These are phyloP conservation scores for Lactarius sp. DNA, from an alignment of 768 basidiomycete genomes.

Conservation along the genomic window DNA sequence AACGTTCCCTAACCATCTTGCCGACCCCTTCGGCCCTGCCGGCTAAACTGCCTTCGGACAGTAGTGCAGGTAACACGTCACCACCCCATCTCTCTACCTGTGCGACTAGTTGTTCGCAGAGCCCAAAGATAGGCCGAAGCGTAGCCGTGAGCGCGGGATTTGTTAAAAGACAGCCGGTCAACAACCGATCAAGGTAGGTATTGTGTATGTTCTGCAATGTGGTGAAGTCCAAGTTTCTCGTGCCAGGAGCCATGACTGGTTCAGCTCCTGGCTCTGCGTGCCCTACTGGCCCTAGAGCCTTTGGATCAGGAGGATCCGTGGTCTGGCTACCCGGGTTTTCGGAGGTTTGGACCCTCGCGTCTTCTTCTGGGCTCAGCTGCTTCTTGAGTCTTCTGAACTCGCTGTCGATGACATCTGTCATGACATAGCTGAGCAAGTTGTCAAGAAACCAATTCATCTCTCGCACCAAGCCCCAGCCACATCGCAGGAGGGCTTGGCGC, in stretches of 20 bases:
- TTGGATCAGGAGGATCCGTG: conserved; percentile 26
- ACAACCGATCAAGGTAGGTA: conserved; percentile 71
- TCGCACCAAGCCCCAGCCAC: conserved; percentile 82
- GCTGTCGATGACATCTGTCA: conserved; percentile 85
- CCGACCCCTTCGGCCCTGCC: conserved; percentile 57
- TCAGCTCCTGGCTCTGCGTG: conserved; percentile 1
- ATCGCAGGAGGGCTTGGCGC: conserved; percentile 61
- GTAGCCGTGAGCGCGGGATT: conserved; percentile 57
- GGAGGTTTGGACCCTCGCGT: conserved; percentile 12
- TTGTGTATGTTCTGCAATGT: conserved; percentile 79
- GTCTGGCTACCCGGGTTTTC: conserved; percentile 27
- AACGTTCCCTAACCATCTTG: conserved; percentile 65
- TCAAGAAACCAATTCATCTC: conserved; percentile 93
- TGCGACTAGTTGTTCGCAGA: conserved; percentile 83
- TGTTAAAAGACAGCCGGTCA: conserved; percentile 74
- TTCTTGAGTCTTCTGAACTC: conserved; percentile 73
- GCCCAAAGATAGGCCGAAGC: conserved; percentile 69
- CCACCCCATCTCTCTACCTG: conserved; percentile 92
- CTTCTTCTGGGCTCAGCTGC: conserved; percentile 35
- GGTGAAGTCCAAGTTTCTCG: conserved; percentile 70
- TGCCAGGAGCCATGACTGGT: conserved; percentile 24
- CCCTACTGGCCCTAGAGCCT: neutral
- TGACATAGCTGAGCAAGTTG: conserved; percentile 74
- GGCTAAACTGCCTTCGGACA: conserved; percentile 74
- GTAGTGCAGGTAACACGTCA: conserved; percentile 76